Base-by-base conservation (phyloP, 2,329 filamentous ascomycete species). In the Aspergillus sp. region DNA sequence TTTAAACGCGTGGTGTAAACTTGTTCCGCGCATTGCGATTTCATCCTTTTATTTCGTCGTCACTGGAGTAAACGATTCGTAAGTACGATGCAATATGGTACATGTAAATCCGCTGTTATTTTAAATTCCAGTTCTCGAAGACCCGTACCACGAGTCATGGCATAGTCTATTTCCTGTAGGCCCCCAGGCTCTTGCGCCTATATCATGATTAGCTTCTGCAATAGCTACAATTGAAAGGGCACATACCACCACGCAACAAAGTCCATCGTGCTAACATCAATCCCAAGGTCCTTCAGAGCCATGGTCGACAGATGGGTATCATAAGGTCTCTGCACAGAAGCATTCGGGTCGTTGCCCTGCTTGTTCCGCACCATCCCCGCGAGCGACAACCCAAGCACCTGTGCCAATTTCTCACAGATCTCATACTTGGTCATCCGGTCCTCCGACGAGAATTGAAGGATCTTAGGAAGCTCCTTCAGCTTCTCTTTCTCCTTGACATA, bases 401-500 rank as follows among this genome's bases (percentile, higher is more conserved):
- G 82, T 3, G 82, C 85, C 61, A 95, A 84, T 7, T 78, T 71
- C 69, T 88, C 73, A 65, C 87, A 90, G 48, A 96, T 95, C 66
- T 91, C 83, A 66, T 90, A 94, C 72, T 95, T 95, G 42, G 90
- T 95, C 75, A 84, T 86, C 55, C 77, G 80, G 57, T 95, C 87
- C 68, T 95, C 88, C 41, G 88, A 89, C 3, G 85, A 88, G 70
- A 95, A 95, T 47, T 96, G 90, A 15, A 95, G 75, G 39, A 90
- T 79, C 23, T 63, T 72, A 0, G 90, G 90, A 35, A 95, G 70
- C 13, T 72, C 62, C 9, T 72, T 65, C 44, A 75, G 70, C 33
- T 78, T 72, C 35, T 72, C 69, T 10, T 73, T 68, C 44, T 67
- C 63, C 61, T 60, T 67, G 46, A 85, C 72, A 60, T 90, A 93